Conservation (phyloP, 305 asterid species). For the Solanum hybrid region DNA sequence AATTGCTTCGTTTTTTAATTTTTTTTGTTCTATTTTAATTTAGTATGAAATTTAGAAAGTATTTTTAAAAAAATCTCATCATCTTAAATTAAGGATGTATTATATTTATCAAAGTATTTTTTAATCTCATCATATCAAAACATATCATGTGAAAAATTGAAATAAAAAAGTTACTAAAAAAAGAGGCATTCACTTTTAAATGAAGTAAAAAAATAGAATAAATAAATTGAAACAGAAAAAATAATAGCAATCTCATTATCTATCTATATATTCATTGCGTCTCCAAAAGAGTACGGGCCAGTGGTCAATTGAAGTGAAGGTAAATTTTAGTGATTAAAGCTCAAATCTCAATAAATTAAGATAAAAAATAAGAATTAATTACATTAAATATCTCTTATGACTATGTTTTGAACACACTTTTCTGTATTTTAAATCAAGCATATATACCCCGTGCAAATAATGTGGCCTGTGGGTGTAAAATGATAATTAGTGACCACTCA, state of each 20-base stretch:
- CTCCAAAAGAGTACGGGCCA: rapidly evolving
- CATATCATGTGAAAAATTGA: not conserved
- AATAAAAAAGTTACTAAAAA: too few species aligned
- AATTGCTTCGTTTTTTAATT: not conserved
- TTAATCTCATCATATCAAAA: too few species aligned
- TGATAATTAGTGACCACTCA: too few species aligned
- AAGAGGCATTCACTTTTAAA: too few species aligned
- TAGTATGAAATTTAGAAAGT: not conserved
- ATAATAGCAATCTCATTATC: not conserved
- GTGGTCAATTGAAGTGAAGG: not conserved
- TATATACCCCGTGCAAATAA: too few species aligned
- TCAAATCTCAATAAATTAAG: not conserved
- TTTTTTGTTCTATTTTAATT: too few species aligned
- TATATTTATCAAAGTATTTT: too few species aligned
- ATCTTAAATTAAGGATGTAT: too few species aligned
- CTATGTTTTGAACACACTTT: not conserved
- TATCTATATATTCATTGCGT: not conserved
- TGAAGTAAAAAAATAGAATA: rapidly evolving
- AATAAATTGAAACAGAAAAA: too few species aligned
- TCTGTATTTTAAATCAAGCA: not conserved
- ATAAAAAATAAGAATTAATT: too few species aligned
- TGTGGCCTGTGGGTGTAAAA: too few species aligned
- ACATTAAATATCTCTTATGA: not conserved
- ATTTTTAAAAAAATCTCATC: too few species aligned
- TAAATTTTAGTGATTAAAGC: not conserved